phyloP scores from a whole-genome alignment of 129 eudicot species.

The Flaveria brownii region DNA sequence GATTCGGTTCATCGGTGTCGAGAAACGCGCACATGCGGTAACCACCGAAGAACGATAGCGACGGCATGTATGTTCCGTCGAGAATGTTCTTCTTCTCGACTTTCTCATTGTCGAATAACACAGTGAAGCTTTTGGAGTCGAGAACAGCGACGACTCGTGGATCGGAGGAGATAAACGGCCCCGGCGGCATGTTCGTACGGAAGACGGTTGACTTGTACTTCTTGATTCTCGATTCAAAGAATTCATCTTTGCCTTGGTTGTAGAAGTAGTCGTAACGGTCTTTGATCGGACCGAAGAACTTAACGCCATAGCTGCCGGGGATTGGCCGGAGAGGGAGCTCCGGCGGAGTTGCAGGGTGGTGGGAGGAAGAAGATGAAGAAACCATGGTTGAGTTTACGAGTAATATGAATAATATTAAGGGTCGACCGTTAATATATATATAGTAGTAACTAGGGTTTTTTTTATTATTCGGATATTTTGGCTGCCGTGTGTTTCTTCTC shows the following conservation, averaged over 20 bases:
- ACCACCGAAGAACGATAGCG: slow-evolving; percentile 57
- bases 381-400: slow-evolving; percentile 27
- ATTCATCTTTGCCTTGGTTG: slow-evolving; percentile 63
- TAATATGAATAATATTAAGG: no score
- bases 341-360: slow-evolving; percentile 21
- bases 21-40: slow-evolving; percentile 54
- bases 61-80: slow-evolving; percentile 69
- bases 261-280: slow-evolving; percentile 62
- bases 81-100: slow-evolving; percentile 65
- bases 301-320: slow-evolving; percentile 62
- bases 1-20: slow-evolving; percentile 57
- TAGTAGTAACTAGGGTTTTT: neutral
- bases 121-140: slow-evolving; percentile 55
- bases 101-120: slow-evolving; percentile 54
- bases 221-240: slow-evolving; percentile 49
- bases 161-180: slow-evolving; percentile 36
- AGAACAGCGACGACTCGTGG: slow-evolving; percentile 53
- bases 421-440: neutral
- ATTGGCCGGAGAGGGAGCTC: slow-evolving; percentile 45
- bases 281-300: slow-evolving; percentile 56
- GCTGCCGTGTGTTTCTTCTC: neutral
- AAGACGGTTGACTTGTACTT: slow-evolving; percentile 65
- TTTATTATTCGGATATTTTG: neutral
- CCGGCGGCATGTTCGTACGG: slow-evolving; percentile 48
- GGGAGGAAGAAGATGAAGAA: slow-evolving; percentile 19